These are phyloP conservation scores for Moricandia arvensis DNA, from an alignment of 345 rosid genomes.

Conservation along the genomic window DNA sequence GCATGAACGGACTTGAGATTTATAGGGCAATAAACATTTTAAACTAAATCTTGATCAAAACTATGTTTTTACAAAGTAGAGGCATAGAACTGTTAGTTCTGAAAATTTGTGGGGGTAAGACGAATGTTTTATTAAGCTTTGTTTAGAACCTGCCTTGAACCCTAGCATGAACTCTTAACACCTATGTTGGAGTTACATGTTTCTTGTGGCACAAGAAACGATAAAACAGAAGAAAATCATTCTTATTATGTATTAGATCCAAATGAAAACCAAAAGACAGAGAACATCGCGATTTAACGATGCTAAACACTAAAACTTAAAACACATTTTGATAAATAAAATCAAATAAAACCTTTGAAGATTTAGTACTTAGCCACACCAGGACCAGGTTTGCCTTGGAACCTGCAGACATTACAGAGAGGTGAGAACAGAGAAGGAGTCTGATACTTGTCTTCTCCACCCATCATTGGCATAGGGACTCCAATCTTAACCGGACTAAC, in stretches of 20 bases:
- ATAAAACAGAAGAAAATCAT: neutral
- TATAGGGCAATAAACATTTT: neutral
- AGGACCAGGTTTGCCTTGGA: conserved; percentile 37
- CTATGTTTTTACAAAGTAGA: neutral
- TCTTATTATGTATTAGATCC: conserved; percentile 6
- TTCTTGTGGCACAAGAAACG: conserved; percentile 1
- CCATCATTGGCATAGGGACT: conserved; percentile 73
- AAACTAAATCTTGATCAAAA: neutral
- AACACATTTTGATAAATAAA: neutral
- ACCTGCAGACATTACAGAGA: conserved; percentile 52
- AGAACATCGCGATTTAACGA: neutral
- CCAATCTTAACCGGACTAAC: conserved; percentile 65
- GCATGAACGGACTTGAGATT: neutral
- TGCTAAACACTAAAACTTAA: neutral
- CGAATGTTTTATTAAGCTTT: neutral
- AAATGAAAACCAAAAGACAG: neutral
- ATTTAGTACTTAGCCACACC: conserved; percentile 30
- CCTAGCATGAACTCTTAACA: neutral
- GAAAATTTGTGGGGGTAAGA: neutral
- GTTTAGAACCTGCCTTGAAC: neutral
- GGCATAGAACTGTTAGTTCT: neutral
- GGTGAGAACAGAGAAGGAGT: conserved; percentile 56
- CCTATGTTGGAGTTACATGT: neutral
- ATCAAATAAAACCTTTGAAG: neutral
- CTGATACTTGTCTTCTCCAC: conserved; percentile 65